Percentiles rank a stretch among this genome's conserved stretches.
These are phyloP conservation scores for Aureobasidium sp. DNA, from an alignment of 2,329 filamentous ascomycete genomes.

Conservation along the genomic window DNA sequence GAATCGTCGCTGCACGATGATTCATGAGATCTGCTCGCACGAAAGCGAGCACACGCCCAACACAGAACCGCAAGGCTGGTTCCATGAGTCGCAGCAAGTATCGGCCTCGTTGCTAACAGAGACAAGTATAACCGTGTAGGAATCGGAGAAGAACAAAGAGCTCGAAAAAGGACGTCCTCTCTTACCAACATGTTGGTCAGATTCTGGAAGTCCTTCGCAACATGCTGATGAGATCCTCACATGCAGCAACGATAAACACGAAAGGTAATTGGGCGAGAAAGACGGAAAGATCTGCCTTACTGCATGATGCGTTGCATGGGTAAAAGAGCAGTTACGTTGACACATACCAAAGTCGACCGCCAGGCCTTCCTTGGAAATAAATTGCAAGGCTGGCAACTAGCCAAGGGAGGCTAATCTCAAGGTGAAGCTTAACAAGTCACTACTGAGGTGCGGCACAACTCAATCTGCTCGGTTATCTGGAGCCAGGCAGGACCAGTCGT, in stretches of 20 bases:
- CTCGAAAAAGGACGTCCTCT: not conserved
- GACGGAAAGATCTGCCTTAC: not conserved
- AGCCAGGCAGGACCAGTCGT: not conserved
- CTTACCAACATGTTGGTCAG: not conserved
- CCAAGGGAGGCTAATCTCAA: not conserved
- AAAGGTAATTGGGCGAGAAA: not conserved
- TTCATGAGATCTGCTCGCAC: conserved; percentile 10
- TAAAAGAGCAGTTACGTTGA: not conserved
- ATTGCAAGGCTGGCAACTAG: not conserved
- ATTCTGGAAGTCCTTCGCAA: not conserved
- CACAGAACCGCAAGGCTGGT: not conserved
- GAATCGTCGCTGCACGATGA: conserved; percentile 12
- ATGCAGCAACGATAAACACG: not conserved
- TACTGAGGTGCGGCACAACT: conserved; percentile 4
- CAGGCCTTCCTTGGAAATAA: not conserved
- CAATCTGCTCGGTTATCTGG: conserved; percentile 8
- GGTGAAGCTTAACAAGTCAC: conserved; percentile 7
- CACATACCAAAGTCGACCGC: not conserved
- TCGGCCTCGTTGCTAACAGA: not conserved
- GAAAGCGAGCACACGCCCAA: not conserved
- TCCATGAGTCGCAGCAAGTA: not conserved
- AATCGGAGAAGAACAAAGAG: not conserved
- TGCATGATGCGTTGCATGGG: conserved; percentile 8
- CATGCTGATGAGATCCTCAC: conserved; percentile 1
- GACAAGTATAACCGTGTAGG: not conserved